phyloP scores from a whole-genome alignment of 2,329 filamentous ascomycete genomes.

The Sporothrix sp. region DNA sequence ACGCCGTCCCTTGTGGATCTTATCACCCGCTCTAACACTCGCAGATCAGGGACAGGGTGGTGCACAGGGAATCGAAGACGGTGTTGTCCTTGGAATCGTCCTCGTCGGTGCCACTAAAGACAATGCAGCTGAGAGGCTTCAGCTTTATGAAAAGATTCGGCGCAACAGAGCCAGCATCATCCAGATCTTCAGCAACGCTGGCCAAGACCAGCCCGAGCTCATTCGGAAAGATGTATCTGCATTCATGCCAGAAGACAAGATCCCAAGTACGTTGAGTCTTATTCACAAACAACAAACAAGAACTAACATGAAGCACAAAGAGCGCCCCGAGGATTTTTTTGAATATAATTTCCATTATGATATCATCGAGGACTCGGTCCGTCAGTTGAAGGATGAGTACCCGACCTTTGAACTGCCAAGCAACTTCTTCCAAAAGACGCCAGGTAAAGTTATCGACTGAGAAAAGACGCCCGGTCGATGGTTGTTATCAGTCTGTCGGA shows the following conservation, averaged over 20 bases:
- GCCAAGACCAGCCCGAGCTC: not conserved
- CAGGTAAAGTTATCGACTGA: not conserved
- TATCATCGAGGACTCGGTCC: not conserved
- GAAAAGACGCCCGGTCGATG: not conserved
- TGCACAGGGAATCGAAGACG: not conserved
- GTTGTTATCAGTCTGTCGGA: too few relatives aligned
- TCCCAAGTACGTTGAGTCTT: not conserved
- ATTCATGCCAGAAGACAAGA: not conserved
- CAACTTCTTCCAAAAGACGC: not conserved
- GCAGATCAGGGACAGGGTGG: not conserved
- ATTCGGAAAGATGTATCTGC: not conserved
- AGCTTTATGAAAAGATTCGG: not conserved
- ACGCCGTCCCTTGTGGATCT: accelerated
- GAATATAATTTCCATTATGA: conserved; percentile 4
- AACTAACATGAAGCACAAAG: not conserved
- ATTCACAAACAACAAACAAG: too few relatives aligned
- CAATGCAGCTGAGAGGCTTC: not conserved
- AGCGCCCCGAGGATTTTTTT: conserved; percentile 4
- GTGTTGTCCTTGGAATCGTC: not conserved
- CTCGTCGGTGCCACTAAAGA: not conserved
- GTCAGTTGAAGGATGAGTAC: not conserved
- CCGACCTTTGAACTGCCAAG: not conserved
- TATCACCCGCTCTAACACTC: not conserved
- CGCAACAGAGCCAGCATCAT: conserved; percentile 1
- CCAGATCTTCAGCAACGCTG: conserved; percentile 5